phyloP scores from a whole-genome alignment of 1,139 yeast genomes.

The Geotrichum fermentans region DNA sequence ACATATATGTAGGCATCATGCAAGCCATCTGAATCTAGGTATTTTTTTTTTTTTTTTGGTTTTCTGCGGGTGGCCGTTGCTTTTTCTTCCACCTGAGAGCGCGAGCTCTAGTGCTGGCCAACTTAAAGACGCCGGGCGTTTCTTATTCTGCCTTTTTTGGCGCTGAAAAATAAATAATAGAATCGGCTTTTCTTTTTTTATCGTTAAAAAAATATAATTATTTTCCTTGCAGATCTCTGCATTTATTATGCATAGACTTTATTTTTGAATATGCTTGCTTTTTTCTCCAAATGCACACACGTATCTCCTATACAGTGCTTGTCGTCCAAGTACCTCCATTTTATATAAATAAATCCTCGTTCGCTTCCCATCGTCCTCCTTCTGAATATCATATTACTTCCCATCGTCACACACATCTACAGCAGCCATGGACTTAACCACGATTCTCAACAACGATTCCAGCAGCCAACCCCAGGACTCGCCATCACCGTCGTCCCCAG shows the following conservation, averaged over 20 bases:
- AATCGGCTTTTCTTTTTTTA: slow-evolving; percentile 2
- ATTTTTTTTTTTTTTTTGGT: background rate
- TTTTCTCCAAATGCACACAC: background rate
- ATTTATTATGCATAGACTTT: background rate
- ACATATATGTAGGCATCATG: no score
- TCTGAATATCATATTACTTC: background rate
- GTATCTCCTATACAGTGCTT: background rate
- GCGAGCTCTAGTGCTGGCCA: no score
- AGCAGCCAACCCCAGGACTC: background rate
- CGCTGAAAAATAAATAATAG: no score
- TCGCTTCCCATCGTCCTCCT: background rate
- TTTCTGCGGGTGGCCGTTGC: background rate
- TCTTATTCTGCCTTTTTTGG: background rate
- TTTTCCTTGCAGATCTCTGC: background rate
- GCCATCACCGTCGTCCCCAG: background rate
- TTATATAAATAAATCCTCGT: background rate
- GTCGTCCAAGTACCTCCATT: background rate
- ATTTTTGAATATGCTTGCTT: background rate
- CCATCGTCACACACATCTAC: background rate
- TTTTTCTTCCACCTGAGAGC: no score
- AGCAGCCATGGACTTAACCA: slow-evolving; percentile 24
- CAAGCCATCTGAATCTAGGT: slow-evolving; percentile 1
- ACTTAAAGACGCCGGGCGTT: no score
- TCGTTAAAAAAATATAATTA: background rate
- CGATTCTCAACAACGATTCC: slow-evolving; percentile 24